phyloP scores from a whole-genome alignment of 1,139 yeast genomes.

The Geotrichum aggregatum region DNA sequence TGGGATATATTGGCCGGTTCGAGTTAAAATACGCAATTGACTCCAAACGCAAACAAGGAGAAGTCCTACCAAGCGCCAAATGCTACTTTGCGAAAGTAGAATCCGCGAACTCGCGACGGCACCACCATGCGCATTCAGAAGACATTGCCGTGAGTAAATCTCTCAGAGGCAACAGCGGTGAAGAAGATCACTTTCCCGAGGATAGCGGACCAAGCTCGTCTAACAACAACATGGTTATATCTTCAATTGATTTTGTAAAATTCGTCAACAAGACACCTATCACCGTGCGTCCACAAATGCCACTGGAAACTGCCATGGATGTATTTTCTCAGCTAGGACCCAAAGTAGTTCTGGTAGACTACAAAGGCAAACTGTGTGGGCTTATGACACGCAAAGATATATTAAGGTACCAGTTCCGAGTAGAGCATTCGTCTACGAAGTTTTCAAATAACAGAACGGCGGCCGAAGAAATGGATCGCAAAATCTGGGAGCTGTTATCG shows the following conservation, averaged over 20 bases:
- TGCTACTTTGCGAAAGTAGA: slow-evolving; percentile 28
- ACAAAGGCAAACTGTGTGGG: slow-evolving; percentile 52
- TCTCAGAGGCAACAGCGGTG: not conserved
- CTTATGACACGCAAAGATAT: slow-evolving; percentile 65
- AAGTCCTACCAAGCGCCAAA: slow-evolving; percentile 20
- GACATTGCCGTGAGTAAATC: not conserved
- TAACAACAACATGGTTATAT: slow-evolving; percentile 3
- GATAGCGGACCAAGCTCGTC: no score
- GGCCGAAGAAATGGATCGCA: slow-evolving; percentile 30
- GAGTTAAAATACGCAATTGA: slow-evolving; percentile 35
- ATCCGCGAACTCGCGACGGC: slow-evolving; percentile 7
- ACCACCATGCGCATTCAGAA: not conserved
- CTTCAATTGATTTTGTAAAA: slow-evolving; percentile 19
- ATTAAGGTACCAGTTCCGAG: slow-evolving; percentile 45
- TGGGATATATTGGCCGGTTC: slow-evolving; percentile 39
- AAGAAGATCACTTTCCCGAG: not conserved
- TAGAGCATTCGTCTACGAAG: slow-evolving; percentile 22
- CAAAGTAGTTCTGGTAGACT: slow-evolving; percentile 58
- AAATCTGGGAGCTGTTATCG: slow-evolving; percentile 27
- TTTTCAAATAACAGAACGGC: slow-evolving; percentile 18
- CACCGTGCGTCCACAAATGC: slow-evolving; percentile 50
- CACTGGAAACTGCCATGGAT: slow-evolving; percentile 62
- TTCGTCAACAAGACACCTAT: slow-evolving; percentile 54
- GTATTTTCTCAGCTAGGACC: slow-evolving; percentile 81
- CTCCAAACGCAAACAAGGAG: slow-evolving; percentile 22